These are phyloP conservation scores for Silene coronaria DNA, from an alignment of 179 eudicot species.

Conservation along the genomic window DNA sequence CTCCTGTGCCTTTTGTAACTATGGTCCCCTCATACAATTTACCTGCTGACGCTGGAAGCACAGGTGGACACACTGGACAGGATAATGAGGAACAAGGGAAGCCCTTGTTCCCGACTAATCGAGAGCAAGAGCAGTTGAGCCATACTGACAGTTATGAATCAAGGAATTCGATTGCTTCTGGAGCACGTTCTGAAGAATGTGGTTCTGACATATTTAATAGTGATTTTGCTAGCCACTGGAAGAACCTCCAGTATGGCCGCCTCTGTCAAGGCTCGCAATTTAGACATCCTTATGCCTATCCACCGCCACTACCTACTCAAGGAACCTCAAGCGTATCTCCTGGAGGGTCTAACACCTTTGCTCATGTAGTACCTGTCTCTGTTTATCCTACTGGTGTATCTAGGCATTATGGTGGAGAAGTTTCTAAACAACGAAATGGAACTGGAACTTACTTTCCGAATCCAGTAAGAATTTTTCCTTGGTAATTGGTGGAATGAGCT, in stretches of 20 bases:
- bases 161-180: conserved; percentile 15
- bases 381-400: conserved; percentile 27
- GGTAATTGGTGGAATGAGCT: not conserved
- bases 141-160: conserved; percentile 17
- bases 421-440: conserved; percentile 43
- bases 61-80: conserved; percentile 18
- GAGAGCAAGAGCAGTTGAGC: conserved; percentile 23
- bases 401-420: conserved; percentile 33
- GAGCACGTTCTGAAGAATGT: conserved; percentile 28
- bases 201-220: conserved; percentile 45
- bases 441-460: conserved; percentile 61
- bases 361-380: conserved; percentile 33
- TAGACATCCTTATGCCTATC: conserved; percentile 29
- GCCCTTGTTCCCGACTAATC: conserved; percentile 4
- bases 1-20: conserved; percentile 39
- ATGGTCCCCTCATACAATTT: conserved; percentile 37
- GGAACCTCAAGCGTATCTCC: conserved; percentile 29
- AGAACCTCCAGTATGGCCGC: conserved; percentile 53
- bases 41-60: conserved; percentile 29
- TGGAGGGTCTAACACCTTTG: conserved; percentile 26
- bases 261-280: conserved; percentile 36
- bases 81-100: not conserved
- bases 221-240: conserved; percentile 52
- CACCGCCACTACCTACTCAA: conserved; percentile 36
- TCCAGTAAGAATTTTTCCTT: conserved; percentile 38